Evolutionary conservation across 805 yeast genomes (phyloP), one percentile per base, ranked within the genome.

Genomic region (Suhomyces sp.): DNA sequence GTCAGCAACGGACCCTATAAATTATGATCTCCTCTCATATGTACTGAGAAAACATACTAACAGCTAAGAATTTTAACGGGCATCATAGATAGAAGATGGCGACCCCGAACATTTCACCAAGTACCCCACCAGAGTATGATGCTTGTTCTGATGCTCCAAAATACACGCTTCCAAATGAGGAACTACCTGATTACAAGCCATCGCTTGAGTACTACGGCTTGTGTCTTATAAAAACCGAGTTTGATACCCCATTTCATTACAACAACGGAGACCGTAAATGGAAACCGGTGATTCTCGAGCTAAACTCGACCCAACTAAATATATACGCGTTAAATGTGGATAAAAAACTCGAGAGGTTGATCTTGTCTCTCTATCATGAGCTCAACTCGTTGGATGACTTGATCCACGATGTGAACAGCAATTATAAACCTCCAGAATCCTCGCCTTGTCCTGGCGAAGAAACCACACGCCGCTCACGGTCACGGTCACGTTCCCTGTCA

Each of bases 231-330:
- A 69, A 72, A 44, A 64, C 67, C 15, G 79, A 75, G 59, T 70
- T 73, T 49, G 54, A 55, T 5, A 69, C 77, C 1, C 79, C 79
- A 0, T 75, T 67, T 60, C 70, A 66, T 50, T 50, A 56, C 54
- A 67, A 63, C 51, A 60, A 54, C 48, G 59, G 63, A 6, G 52
- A 60, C 19, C 51, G 72, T 31, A 49, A 58, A 7, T 70, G 76
- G 72, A 67, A 65, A 50, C 75, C 77, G 1, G 76, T 75, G 17
- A 56, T 72, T 23, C 60, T 72, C 23, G 77, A 74, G 55, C 57
- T 75, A 35, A 73, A 73, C 56, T 68, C 74, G 40, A 75, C 76
- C 17, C 78, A 74, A 54, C 62, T 75, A 31, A 66, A 66, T 31
- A 48, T 75, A 5, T 68, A 71, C 54, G 62, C 61, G 38, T 55